These are phyloP conservation scores for Ceriops decandra DNA, from an alignment of 345 rosid genomes.

Conservation along the genomic window DNA sequence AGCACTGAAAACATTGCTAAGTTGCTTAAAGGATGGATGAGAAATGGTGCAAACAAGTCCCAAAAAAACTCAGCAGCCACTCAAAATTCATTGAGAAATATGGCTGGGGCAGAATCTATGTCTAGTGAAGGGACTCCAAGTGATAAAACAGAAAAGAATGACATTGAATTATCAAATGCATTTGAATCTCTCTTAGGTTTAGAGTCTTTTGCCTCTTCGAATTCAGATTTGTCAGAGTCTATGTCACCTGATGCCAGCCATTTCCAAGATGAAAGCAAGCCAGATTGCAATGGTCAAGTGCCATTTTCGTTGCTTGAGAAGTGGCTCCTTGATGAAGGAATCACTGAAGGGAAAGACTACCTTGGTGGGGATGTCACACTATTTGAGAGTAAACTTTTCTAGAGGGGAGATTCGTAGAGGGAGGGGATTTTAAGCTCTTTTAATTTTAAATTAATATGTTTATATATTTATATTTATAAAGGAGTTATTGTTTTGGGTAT, in stretches of 20 bases:
- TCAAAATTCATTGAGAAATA: slow-evolving; percentile 26
- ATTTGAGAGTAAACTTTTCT: slow-evolving; percentile 32
- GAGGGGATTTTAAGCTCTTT: neutral
- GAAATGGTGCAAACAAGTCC: slow-evolving; percentile 29
- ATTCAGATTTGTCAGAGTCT: slow-evolving; percentile 43
- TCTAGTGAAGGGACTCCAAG: slow-evolving; percentile 30
- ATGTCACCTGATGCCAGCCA: slow-evolving; percentile 38
- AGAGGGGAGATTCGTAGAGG: neutral
- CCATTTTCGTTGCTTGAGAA: slow-evolving; percentile 60
- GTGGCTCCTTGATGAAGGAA: slow-evolving; percentile 65
- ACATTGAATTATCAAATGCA: slow-evolving; percentile 26
- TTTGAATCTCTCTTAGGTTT: slow-evolving; percentile 43
- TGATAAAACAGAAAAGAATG: slow-evolving; percentile 22
- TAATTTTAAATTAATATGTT: slow-evolving; percentile 2
- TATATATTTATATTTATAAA: slow-evolving; percentile 20
- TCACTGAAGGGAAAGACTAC: slow-evolving; percentile 36
- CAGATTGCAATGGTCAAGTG: slow-evolving; percentile 31
- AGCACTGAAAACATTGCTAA: slow-evolving; percentile 68
- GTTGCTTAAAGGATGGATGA: slow-evolving; percentile 67
- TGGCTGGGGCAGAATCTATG: slow-evolving; percentile 23
- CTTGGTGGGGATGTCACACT: slow-evolving; percentile 36
- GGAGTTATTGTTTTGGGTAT: slow-evolving; percentile 15
- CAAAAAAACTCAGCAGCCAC: slow-evolving; percentile 21
- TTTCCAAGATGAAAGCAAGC: slow-evolving; percentile 50
- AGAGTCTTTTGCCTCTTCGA: slow-evolving; percentile 45